Base-by-base conservation (phyloP, 306 rosid genomes). In the Gleditsia sinensis region DNA sequence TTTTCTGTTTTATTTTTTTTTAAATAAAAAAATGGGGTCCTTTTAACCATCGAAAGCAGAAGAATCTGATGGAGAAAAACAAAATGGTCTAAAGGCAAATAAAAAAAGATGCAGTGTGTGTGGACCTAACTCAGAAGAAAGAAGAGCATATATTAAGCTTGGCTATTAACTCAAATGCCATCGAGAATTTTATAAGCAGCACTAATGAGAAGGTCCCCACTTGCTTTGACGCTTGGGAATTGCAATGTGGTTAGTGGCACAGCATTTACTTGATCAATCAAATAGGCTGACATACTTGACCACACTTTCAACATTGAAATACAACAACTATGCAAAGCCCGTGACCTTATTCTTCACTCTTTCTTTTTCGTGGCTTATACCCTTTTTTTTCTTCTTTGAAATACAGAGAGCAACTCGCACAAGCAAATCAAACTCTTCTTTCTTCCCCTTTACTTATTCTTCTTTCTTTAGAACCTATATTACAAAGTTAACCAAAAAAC, bases 101-200 rank as follows among this genome's bases (percentile, higher is more conserved):
- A n/a, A n/a, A n/a, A n/a, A n/a, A n/a, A n/a, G n/a, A n/a, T n/a
- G n/a, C n/a, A n/a, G n/a, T n/a, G n/a, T 59, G 70, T 3, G 70
- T 64, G 70, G 37, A 66, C 71, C 56, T 43, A 66, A 42, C 71
- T 66, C 72, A 39, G n/a, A 2, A 8, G 56, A 16, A 25, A 66
- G 39, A 39, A 43, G 9, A 45, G 57, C 36, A 27, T 45, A 39
- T 2, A n/a, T n/a, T n/a, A n/a, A n/a, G n/a, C n/a, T n/a, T n/a
- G n/a, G n/a, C n/a, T n/a, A n/a, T n/a, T n/a, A n/a, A n/a, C n/a
- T n/a, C 24, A 3, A 43, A 40, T 1, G 13, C 16, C 4, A 24
- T 21, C 21, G 25, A 21, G 16, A 3, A 53, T 51, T 69, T 69
- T 21, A 33, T 51, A 13, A 69, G 50, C 24, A 32, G 48, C 74